Evolutionary conservation across 129 eudicot genomes (phyloP), one percentile per base, ranked within the genome.

Genomic region (Deinandra increscens): DNA sequence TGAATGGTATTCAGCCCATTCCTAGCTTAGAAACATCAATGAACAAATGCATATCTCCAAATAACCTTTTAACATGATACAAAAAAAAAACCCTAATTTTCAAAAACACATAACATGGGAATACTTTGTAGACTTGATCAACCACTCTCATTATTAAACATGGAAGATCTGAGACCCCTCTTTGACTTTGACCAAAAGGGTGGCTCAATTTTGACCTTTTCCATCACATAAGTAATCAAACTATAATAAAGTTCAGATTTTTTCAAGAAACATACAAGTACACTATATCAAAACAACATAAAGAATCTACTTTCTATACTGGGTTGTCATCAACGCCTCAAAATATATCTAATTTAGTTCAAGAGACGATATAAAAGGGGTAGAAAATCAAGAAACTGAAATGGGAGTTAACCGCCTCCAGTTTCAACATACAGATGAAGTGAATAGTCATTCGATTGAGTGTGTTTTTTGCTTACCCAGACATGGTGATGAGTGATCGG

Each of bases 381-480:
- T 45, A 45, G 60, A 17, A 44, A 66, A 29, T 29, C 15, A 46
- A 66, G 59, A 73, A 49, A 64, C 58, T 50, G 6, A 50, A 26
- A 64, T 26, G 58, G 66, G 18, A 42, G 60, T 56, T 19, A 75
- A 75, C 9, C 68, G 49, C 37, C 12, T 68, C 34, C 2, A 38
- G 41, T n/a, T 31, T 46, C 13, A 44, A 23, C 45, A 60, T 59
- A 33, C 7, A 33, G 5, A 4, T 19, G 5, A 48, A 4, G 54
- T 56, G 17, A 29, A 31, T 11, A 61, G 15, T 71, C 5, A 6
- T 64, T 20, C 49, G 49, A 39, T 14, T 26, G 31, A 1, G 31
- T 26, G 31, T 3, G 31, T n/a, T n/a, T 26, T 26, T 26, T 55
- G 71, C 56, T 74, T 74, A 74, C 78, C 78, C 78, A 74, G 78